Percentiles rank a stretch among this genome's conserved stretches.
Evolutionary conservation across 129 eudicot species (phyloP).

Genomic region (Saussurea involucrata): DNA sequence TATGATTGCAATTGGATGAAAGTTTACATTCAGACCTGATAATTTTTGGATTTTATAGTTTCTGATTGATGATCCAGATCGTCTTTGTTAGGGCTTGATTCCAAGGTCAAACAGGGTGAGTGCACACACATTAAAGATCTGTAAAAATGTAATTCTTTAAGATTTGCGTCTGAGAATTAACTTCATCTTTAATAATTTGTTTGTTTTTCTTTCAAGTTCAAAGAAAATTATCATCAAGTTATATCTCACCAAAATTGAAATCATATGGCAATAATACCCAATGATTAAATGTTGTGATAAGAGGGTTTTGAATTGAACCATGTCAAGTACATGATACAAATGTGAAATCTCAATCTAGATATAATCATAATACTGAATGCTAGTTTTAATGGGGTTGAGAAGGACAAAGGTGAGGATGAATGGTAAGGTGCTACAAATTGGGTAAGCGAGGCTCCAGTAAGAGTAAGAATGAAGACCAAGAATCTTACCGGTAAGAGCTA

Average conservation of each 20-base stretch:
- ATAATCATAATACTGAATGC: not conserved
- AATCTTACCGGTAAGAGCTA: no score
- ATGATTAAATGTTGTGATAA: not conserved
- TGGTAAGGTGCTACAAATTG: not conserved
- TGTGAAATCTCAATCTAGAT: not conserved
- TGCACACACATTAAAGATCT: not conserved
- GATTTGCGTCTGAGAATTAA: not conserved
- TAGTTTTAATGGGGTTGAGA: not conserved
- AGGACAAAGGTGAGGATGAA: not conserved
- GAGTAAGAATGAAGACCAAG: no score
- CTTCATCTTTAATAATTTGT: not conserved
- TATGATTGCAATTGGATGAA: not conserved
- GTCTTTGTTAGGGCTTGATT: slow-evolving; percentile 11
- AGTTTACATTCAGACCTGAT: not conserved
- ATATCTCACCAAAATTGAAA: not conserved
- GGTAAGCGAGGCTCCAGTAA: not conserved
- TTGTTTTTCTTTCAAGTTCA: not conserved
- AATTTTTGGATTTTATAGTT: not conserved
- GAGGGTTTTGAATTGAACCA: not conserved
- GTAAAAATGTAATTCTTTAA: not conserved
- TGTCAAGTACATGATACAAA: no score
- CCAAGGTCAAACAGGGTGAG: not conserved
- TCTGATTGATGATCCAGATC: not conserved
- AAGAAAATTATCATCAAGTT: not conserved
- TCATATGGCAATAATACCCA: not conserved